Evolutionary conservation across 75 land plant species (phyloP).

Genomic region (Sequoiadendron giganteum): DNA sequence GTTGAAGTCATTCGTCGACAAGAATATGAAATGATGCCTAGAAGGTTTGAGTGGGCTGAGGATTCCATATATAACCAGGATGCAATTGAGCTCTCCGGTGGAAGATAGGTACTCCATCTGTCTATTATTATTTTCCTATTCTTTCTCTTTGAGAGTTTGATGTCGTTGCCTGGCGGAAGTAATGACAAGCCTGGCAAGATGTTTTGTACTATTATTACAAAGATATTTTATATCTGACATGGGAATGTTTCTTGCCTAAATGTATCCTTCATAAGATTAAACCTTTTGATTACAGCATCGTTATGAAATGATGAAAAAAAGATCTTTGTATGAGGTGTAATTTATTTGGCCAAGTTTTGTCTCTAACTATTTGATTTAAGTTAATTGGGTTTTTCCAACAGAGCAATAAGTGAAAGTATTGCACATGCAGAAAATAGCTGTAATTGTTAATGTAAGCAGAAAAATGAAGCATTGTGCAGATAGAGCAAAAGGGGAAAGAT

Average conservation of each 20-base stretch:
- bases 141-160: neutral
- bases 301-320: neutral
- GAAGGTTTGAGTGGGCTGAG: slow-evolving; percentile 78
- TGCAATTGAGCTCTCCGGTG: slow-evolving; percentile 86
- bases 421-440: neutral
- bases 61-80: slow-evolving; percentile 76
- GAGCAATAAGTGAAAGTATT: neutral
- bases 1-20: slow-evolving; percentile 64
- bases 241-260: neutral
- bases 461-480: neutral
- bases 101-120: slow-evolving; percentile 37
- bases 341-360: neutral
- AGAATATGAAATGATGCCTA: slow-evolving; percentile 66
- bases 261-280: neutral
- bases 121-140: neutral
- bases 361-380: neutral
- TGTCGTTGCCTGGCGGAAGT: neutral
- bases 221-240: neutral
- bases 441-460: neutral
- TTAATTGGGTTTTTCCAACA: neutral
- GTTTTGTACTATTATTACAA: neutral
- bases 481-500: neutral
- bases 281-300: neutral
- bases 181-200: neutral
- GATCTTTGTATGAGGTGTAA: neutral